Percentiles rank a stretch among this genome's conserved stretches.
Evolutionary conservation across 2,329 filamentous ascomycete species (phyloP).

Genomic region (Fusarium sp.): DNA sequence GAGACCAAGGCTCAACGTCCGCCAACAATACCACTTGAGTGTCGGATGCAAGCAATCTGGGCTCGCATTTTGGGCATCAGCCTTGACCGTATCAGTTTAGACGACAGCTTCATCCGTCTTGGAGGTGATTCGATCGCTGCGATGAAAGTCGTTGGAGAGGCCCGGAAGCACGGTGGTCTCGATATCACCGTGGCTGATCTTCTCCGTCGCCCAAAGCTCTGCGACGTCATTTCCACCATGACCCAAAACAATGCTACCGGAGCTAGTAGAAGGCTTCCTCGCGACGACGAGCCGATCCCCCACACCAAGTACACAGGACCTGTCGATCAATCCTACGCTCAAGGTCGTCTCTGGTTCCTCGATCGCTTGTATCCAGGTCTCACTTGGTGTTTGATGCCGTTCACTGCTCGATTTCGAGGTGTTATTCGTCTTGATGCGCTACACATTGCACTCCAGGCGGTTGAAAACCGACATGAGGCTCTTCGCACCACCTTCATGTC

Average conservation of each 20-base stretch:
- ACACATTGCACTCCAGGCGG: slow-evolving; percentile 1
- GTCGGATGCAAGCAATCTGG: slow-evolving; percentile 52
- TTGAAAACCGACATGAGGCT: slow-evolving; percentile 34
- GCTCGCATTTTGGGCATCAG: slow-evolving; percentile 49
- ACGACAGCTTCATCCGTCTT: slow-evolving; percentile 62
- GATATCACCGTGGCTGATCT: slow-evolving; percentile 21
- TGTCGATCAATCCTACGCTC: slow-evolving; percentile 32
- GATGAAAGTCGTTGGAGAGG: slow-evolving; percentile 56
- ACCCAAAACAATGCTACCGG: not conserved
- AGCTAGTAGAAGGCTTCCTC: no score
- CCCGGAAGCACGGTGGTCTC: slow-evolving; percentile 12
- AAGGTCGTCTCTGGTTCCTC: slow-evolving; percentile 35
- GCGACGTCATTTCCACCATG: not conserved
- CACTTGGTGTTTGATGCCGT: slow-evolving; percentile 27
- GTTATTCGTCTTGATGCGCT: slow-evolving; percentile 19
- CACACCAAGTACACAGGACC: not conserved
- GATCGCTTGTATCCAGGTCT: slow-evolving; percentile 29
- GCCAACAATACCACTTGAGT: slow-evolving; percentile 18
- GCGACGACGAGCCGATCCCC: not conserved
- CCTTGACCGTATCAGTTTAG: slow-evolving; percentile 49
- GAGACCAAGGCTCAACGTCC: not conserved
- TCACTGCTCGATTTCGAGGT: slow-evolving; percentile 17
- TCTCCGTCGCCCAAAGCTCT: slow-evolving; percentile 9
- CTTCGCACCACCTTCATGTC: slow-evolving; percentile 29
- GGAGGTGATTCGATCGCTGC: slow-evolving; percentile 64